Evolutionary conservation across 306 rosid genomes (phyloP).

Genomic region (Psophocarpus tetragonolobus): DNA sequence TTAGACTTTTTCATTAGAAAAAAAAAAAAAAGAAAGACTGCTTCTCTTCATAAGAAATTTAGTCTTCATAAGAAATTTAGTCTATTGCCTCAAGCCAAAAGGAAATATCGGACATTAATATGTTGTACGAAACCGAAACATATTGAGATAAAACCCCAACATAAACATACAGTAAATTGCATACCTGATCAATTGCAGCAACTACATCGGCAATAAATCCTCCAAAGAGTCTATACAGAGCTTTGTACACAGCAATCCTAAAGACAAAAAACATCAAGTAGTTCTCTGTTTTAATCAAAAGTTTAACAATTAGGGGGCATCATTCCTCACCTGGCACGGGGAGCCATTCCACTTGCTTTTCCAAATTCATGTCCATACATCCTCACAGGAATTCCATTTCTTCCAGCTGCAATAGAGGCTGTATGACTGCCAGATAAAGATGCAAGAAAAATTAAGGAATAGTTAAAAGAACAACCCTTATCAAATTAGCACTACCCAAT

Average conservation of each 20-base stretch:
- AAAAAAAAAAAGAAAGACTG: not conserved
- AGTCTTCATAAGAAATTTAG: constrained; percentile 10
- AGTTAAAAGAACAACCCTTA: not conserved
- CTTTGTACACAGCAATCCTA: constrained; percentile 99
- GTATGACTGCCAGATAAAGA: constrained; percentile 77
- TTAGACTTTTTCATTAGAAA: not conserved
- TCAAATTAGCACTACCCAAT: constrained; percentile 18
- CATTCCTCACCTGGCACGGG: constrained; percentile 92
- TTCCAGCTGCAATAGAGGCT: constrained; percentile 99
- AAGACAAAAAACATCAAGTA: constrained; percentile 36
- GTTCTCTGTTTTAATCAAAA: constrained; percentile 31
- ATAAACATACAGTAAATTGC: constrained; percentile 12
- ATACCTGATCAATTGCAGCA: constrained; percentile 98
- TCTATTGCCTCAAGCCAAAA: not conserved
- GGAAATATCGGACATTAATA: not conserved
- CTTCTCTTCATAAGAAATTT: not conserved
- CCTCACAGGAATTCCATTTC: constrained; percentile 96
- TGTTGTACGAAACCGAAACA: not conserved
- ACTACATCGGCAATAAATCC: constrained; percentile 97
- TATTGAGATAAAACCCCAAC: constrained; percentile 3
- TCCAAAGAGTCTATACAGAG: constrained; percentile 93
- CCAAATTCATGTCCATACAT: constrained; percentile 96
- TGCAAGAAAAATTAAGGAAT: constrained; percentile 18
- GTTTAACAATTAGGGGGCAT: constrained; percentile 5
- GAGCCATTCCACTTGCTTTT: constrained; percentile 99